Evolutionary conservation across 768 basidiomycete genomes (phyloP), one percentile per base, ranked within the genome.

Genomic region (Austroboletus festivus): DNA sequence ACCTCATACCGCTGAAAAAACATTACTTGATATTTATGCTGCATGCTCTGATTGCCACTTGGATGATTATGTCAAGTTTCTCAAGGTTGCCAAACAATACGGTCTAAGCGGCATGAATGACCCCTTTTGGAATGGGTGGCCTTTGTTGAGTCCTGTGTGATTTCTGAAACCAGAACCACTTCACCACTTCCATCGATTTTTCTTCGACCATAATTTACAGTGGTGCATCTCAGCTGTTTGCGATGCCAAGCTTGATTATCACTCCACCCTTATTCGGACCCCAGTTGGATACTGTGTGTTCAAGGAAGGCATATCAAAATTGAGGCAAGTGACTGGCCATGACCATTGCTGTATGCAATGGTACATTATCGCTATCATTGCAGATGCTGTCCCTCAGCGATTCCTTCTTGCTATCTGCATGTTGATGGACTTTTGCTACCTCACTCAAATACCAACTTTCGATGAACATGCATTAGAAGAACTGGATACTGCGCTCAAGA

Each of bases 391-490:
- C 10, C 19, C 33, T 13, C 16, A 12, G 3, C 35, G 18, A 0
- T 31, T 50, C 7, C 26, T 50, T 3, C 1, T 19, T 12, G 31
- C 31, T 2, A 13, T 50, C 64, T 59, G 65, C 1, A 67, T 59
- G 0, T 24, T 74, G 0, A 51, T 74, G 0, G 70, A 77, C 51
- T 77, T 76, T 48, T 44, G 72, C 6, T 73, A 68, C 47, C 48
- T 69, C 12, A 67, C 71, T 0, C 69, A 70, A 34, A 70, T 68
- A 46, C 60, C 63, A 0, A 10, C 56, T 1, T 73, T 75, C 45
- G 57, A 64, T 0, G 47, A 53, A 0, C 38, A 52, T n/a, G 69
- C 68, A 1, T 63, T 76, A 0, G 20, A 38, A 0, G 24, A 41
- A 3, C 46, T 78, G 0, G 44, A 62, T 0, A 41, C 55, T 1